Base-by-base conservation (phyloP, 352 stramenopile genomes). In the Phytophthora fragariaefolia region DNA sequence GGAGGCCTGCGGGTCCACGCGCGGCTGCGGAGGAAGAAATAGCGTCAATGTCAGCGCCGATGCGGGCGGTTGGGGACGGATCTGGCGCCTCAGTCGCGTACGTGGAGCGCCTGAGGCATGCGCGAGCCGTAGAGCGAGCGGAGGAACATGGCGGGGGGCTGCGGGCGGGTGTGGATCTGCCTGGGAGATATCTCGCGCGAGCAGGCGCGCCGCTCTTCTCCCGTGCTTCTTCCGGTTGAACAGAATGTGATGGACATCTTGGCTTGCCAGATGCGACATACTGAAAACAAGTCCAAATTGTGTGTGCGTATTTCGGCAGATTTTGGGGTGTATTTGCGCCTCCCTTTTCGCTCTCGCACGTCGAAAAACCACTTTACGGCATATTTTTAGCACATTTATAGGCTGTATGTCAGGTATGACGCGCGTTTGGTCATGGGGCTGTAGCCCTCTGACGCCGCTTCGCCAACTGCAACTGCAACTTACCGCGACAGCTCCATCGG, bases 81-180 rank as follows among this genome's bases (percentile, higher is more conserved):
- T 32, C 20, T n/a, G 10, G 40, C 3, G 9, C 60, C 54, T 3
- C 13, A 6, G 1, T 6, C 9, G 49, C 86, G 48, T 69, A 95
- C 87, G 64, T 93, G 75, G 28, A 89, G 85, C 47, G 84, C 32
- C 61, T 92, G 87, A 3, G 84, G 87, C 84, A 93, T 91, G 49
- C 87, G 87, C 47, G 83, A 89, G 36, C 82, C 84, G 48, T 91
- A 93, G 10, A 95, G 77, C 28, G 79, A 78, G 20, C 86, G 84
- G n/a, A 95, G 80, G 43, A 94, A 92, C 86, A 94, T 94, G 55
- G 27, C 52, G 27, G 38, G 3, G 18, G 30, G 9, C 22, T 17
- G 38, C 18, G 23, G 24, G 24, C 8, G 23, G 15, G n/a, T 26
- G 5, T 36, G 38, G 63, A 73, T 51, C 53, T 63, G 32, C 12